phyloP scores from a whole-genome alignment of 352 stramenopile species.

The Pythium aquatile region DNA sequence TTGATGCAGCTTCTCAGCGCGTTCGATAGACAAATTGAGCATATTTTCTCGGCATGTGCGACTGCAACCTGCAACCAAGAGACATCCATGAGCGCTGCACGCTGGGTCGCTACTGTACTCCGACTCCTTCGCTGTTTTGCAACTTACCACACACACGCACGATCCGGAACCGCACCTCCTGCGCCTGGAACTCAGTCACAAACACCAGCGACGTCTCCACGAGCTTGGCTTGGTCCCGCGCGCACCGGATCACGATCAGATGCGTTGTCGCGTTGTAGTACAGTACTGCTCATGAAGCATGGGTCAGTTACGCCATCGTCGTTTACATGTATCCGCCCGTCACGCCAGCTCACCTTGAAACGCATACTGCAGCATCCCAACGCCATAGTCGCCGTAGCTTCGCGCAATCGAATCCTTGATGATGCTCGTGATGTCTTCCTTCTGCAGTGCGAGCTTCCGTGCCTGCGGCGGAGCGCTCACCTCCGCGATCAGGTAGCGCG shows the following conservation, averaged over 20 bases:
- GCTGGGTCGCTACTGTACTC: too few species aligned
- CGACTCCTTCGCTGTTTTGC: background rate
- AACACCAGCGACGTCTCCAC: constrained; percentile 76
- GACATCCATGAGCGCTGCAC: background rate
- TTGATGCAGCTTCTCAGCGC: constrained; percentile 42
- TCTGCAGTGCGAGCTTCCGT: constrained; percentile 50
- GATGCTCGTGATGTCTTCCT: constrained; percentile 50
- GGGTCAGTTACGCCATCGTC: background rate
- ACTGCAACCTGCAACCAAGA: constrained; percentile 39
- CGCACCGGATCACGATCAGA: constrained; percentile 59
- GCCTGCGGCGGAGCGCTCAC: constrained; percentile 28
- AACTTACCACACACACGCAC: constrained; percentile 63
- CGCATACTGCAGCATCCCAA: constrained; percentile 66
- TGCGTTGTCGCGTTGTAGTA: constrained; percentile 60
- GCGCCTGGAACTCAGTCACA: constrained; percentile 53
- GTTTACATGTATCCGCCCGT: background rate
- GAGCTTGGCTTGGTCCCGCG: constrained; percentile 66
- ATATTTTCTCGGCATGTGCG: constrained; percentile 50
- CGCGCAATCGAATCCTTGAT: constrained; percentile 67
- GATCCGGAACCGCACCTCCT: constrained; percentile 65
- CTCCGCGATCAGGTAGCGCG: constrained; percentile 70
- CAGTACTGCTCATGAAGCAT: constrained; percentile 35
- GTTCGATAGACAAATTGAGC: constrained; percentile 51
- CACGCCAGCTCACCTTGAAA: constrained; percentile 53
- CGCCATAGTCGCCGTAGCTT: constrained; percentile 70